A percentile compares a stretch with the other conserved stretches of the same genome.
phyloP scores from a whole-genome alignment of 441 rosid species.

The Pelargonium cotyledonis region DNA sequence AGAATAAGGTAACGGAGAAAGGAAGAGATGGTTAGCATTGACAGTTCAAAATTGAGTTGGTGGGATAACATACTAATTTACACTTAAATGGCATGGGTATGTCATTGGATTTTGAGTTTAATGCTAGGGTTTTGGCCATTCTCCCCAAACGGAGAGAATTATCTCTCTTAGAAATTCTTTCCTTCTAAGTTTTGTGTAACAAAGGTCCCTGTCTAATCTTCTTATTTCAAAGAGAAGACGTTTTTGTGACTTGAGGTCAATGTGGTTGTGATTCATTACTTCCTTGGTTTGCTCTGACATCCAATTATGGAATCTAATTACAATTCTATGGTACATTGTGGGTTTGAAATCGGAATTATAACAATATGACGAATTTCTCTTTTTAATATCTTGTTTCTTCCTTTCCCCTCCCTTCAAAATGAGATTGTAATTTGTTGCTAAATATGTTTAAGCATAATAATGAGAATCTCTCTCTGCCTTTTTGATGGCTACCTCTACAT shows the following conservation, averaged over 20 bases:
- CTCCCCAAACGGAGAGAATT: too few species aligned
- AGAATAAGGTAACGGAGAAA: neutral
- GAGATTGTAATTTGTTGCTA: neutral
- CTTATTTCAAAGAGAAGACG: neutral
- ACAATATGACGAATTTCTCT: too few species aligned
- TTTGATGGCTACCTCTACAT: neutral
- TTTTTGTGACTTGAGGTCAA: neutral
- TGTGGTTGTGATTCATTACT: neutral
- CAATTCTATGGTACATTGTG: neutral
- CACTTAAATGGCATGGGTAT: neutral
- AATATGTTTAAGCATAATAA: neutral
- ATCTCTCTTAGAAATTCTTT: too few species aligned
- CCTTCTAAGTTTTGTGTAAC: too few species aligned
- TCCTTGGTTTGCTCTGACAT: neutral
- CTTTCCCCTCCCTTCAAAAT: too few species aligned
- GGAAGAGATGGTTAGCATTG: neutral
- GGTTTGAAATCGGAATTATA: neutral
- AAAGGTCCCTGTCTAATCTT: neutral
- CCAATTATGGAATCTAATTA: neutral
- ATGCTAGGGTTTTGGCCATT: neutral
- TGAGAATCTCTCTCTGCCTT: neutral
- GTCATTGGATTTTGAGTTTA: neutral
- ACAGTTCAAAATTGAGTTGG: neutral
- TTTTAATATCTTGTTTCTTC: too few species aligned
- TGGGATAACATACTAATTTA: neutral